Evolutionary conservation across 176 grass and related monocot species (phyloP), one percentile per base, ranked within the genome.

Genomic region (Coix lacrymajobi): DNA sequence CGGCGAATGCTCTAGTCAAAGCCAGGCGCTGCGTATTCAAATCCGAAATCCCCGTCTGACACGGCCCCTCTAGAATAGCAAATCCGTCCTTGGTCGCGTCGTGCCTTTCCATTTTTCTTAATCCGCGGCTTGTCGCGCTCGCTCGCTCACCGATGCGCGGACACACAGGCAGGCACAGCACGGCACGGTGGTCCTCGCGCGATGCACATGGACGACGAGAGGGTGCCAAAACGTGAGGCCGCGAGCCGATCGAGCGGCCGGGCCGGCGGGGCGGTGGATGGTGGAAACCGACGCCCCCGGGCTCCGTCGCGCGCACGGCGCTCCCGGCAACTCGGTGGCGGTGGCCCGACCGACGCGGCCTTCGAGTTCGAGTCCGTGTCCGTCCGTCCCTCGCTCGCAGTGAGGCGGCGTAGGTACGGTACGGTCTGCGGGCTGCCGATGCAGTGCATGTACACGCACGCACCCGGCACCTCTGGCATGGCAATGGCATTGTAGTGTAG

Each of bases 61-160:
- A 72, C n/a, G n/a, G 17, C 66, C 77, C 49, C 85, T 81, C 75
- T 62, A 78, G 85, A 86, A 90, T 79, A 90, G 43, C 73, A 90
- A 86, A 90, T 74, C 73, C 67, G 79, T 44, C 76, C 58, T 12
- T 56, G 58, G 29, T 6, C 12, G n/a, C 71, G 83, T 41, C 45
- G 63, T 19, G 45, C 48, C 32, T 76, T 76, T 81, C 58, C 65
- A 8, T 77, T 86, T 86, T 82, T 82, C 78, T 90, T 86, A 90
- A 86, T 73, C 57, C 73, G 31, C 81, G 62, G 75, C 65, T 73
- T 80, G 81, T 89, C 81, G 16, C 28, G 28, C 81, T 0, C 38
- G 52, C 81, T 1, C 38, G 52, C 68, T 1, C 75, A 22, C 73
- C 79, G 73, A 90, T 82, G 88, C 83, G 9, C 20, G 22, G 2